A percentile compares a stretch with the other conserved stretches of the same genome.
phyloP scores from a whole-genome alignment of 2,329 filamentous ascomycete genomes.

The Ilyonectria robusta region DNA sequence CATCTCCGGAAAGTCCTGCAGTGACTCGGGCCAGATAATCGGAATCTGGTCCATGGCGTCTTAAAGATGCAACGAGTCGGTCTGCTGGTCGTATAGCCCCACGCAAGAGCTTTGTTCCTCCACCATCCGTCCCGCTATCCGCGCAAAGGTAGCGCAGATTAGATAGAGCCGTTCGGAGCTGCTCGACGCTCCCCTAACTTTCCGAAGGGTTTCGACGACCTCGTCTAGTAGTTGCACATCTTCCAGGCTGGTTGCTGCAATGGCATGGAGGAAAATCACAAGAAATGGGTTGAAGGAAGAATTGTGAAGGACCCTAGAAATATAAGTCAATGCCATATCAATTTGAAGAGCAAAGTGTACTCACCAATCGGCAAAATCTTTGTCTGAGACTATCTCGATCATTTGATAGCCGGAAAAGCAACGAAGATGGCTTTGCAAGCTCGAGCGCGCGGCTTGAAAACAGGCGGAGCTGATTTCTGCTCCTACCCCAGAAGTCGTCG shows the following conservation, averaged over 20 bases:
- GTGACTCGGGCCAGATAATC: background rate
- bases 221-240: slow-evolving; percentile 28
- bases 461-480: slow-evolving; percentile 34
- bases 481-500: slow-evolving; percentile 21
- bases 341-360: background rate
- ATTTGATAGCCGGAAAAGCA: slow-evolving; percentile 35
- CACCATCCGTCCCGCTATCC: slow-evolving; percentile 35
- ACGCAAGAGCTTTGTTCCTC: slow-evolving; percentile 36
- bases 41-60: background rate
- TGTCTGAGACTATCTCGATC: slow-evolving; percentile 29
- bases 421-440: slow-evolving; percentile 32
- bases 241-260: slow-evolving; percentile 27
- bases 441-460: slow-evolving; percentile 35
- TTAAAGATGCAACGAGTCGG: slow-evolving; percentile 33
- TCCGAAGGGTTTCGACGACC: slow-evolving; percentile 33
- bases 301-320: slow-evolving; percentile 38
- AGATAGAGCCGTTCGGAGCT: slow-evolving; percentile 37
- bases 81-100: slow-evolving; percentile 35
- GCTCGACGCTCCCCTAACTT: slow-evolving; percentile 26
- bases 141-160: slow-evolving; percentile 34
- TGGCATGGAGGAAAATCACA: slow-evolving; percentile 38
- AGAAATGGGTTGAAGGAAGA: slow-evolving; percentile 40
- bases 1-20: background rate
- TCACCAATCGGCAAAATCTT: slow-evolving; percentile 40
- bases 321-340: slow-evolving; percentile 17